Evolutionary conservation across 2,329 filamentous ascomycete genomes (phyloP).

Genomic region (Neoarthrinium moseri): DNA sequence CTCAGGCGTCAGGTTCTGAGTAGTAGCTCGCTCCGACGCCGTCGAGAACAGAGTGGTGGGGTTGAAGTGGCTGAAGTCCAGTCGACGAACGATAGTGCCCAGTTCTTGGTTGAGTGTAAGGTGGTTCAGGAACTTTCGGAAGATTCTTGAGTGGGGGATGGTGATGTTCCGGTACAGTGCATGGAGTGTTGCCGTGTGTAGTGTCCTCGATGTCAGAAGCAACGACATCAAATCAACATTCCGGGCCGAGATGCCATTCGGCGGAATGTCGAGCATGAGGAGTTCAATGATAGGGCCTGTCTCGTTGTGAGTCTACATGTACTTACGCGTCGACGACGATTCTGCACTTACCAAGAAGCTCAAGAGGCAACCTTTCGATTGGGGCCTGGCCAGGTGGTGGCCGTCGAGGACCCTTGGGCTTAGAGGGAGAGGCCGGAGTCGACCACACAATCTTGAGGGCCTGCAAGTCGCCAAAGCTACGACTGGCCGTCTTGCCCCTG

Average conservation of each 20-base stretch:
- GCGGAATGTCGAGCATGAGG: slow-evolving; percentile 69
- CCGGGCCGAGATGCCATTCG: slow-evolving; percentile 72
- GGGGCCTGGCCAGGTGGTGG: slow-evolving; percentile 47
- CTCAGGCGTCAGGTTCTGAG: slow-evolving; percentile 72
- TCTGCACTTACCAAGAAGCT: slow-evolving; percentile 64
- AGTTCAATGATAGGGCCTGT: slow-evolving; percentile 72
- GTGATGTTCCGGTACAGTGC: slow-evolving; percentile 79
- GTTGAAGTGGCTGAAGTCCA: slow-evolving; percentile 86
- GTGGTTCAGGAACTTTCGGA: slow-evolving; percentile 75
- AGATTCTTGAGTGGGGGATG: slow-evolving; percentile 79
- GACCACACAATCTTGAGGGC: slow-evolving; percentile 56
- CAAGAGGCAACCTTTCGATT: slow-evolving; percentile 67
- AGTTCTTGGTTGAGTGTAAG: slow-evolving; percentile 65
- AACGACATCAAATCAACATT: slow-evolving; percentile 78
- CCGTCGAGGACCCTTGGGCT: slow-evolving; percentile 31
- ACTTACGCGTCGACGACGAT: background rate
- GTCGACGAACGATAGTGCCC: slow-evolving; percentile 72
- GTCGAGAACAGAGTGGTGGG: slow-evolving; percentile 74
- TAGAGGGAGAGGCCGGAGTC: slow-evolving; percentile 30
- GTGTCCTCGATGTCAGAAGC: slow-evolving; percentile 70
- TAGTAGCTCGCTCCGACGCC: slow-evolving; percentile 70
- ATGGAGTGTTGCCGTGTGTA: slow-evolving; percentile 71
- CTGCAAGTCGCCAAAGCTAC: slow-evolving; percentile 60
- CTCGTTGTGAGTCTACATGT: background rate
- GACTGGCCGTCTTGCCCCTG: slow-evolving; percentile 57